Evolutionary conservation across 805 yeast species (phyloP).

Genomic region (Zygotorulaspora sp.): DNA sequence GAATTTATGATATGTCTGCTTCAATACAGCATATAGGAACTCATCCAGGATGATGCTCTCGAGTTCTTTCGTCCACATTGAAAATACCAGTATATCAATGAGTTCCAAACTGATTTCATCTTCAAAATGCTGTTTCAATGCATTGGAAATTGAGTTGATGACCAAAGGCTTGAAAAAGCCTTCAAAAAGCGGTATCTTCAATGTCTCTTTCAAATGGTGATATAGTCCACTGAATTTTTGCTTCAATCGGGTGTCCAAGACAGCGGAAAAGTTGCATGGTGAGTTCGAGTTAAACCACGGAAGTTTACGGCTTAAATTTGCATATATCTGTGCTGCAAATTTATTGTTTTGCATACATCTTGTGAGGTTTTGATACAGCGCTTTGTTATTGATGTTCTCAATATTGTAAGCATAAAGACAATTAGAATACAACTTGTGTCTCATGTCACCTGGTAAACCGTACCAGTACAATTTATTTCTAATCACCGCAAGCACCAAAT

Average conservation of each 20-base stretch:
- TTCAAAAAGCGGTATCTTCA: constrained; percentile 12
- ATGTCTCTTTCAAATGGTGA: constrained; percentile 13
- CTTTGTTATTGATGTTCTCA: background rate
- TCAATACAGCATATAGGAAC: constrained; percentile 9
- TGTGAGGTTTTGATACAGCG: constrained; percentile 1
- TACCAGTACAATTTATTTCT: constrained; percentile 16
- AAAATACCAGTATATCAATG: constrained; percentile 16
- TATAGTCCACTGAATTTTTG: constrained; percentile 14
- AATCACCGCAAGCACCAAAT: constrained; percentile 13
- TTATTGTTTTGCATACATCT: constrained; percentile 7
- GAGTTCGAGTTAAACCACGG: constrained; percentile 2
- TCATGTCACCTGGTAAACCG: constrained; percentile 18
- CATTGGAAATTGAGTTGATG: constrained; percentile 7
- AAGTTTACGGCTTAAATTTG: constrained; percentile 8
- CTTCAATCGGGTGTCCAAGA: constrained; percentile 8
- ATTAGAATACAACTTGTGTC: constrained; percentile 11
- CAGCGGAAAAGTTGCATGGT: constrained; percentile 2
- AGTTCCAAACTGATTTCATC: constrained; percentile 15
- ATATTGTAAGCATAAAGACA: constrained; percentile 10
- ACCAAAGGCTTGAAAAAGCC: constrained; percentile 18
- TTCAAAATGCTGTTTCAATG: constrained; percentile 9
- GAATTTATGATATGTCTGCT: constrained; percentile 16
- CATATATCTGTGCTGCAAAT: constrained; percentile 9
- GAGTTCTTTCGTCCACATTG: constrained; percentile 14
- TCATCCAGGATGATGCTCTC: constrained; percentile 12